Evolutionary conservation across 1,284 basidiomycete species (phyloP), one percentile per base, ranked within the genome.

Genomic region (Naganishia sp.): DNA sequence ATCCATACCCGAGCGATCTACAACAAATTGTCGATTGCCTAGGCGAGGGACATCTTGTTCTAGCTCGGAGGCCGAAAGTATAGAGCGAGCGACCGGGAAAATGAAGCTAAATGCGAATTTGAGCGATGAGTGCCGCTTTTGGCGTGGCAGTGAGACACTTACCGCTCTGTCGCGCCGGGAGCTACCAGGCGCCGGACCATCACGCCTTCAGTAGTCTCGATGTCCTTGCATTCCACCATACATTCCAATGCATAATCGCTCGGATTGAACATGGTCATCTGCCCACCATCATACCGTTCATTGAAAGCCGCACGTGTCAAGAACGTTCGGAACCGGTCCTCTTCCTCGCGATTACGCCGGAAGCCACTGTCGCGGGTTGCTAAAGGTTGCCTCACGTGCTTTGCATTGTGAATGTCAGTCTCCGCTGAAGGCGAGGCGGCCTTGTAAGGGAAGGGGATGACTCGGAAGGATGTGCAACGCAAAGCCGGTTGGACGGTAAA

Each of bases 401-500:
- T 7, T 15, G 23, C 70, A 54, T 56, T 53, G 43, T 65, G 43
- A 11, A 70, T 70, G 39, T 74, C 73, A 82, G 82, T 16, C 10
- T 45, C 36, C 55, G 68, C 53, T n/a, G 70, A 48, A 7, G 54
- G 55, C 15, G 60, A 50, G 18, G 67, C 52, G 31, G 65, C 42
- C 31, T 71, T 70, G 13, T 50, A 33, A 42, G 25, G 49, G 21
- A 39, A 63, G 13, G 25, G 86, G 39, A 90, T 80, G 65, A 95
- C 82, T 71, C 90, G 88, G 85, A 96, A 87, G 42, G 84, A 83
- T 68, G 88, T 84, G 73, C 89, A 91, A 74, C 94, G 90, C 46
- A 97, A 84, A 81, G 94, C 94, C 69, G 92, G 90, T 75, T 94
- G 94, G 2, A 98, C 94, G 0, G 92, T 94, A 66, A 96, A 88